Evolutionary conservation across 257 asterid species (phyloP).

Genomic region (Nicotiana tomentosiformis): DNA sequence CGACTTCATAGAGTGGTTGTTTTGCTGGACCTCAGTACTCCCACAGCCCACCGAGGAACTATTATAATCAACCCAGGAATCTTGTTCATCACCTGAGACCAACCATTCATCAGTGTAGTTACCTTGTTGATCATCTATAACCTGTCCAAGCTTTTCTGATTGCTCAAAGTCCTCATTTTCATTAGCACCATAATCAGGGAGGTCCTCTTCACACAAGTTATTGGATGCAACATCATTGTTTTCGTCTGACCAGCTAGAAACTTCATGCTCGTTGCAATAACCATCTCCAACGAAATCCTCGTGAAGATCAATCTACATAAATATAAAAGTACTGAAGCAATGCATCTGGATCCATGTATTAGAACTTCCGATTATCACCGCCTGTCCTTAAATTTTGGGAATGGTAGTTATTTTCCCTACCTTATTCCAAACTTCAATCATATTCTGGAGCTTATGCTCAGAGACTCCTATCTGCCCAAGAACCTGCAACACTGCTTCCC

Average conservation of each 20-base stretch:
- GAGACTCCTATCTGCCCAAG: constrained; percentile 75
- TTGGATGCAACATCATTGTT: constrained; percentile 32
- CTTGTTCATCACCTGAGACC: constrained; percentile 39
- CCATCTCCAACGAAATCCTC: constrained; percentile 29
- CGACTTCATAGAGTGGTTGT: constrained; percentile 15
- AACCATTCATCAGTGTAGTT: constrained; percentile 46
- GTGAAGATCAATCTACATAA: constrained; percentile 64
- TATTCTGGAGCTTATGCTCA: constrained; percentile 70
- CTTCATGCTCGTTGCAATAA: constrained; percentile 29
- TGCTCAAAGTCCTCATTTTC: constrained; percentile 26
- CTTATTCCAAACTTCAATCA: constrained; percentile 99
- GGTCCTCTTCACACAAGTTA: constrained; percentile 22
- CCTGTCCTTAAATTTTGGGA: not conserved
- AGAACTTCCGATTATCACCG: not conserved
- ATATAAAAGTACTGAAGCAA: not conserved
- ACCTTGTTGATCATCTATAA: constrained; percentile 23
- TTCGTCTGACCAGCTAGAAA: constrained; percentile 29
- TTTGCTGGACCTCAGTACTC: constrained; percentile 24
- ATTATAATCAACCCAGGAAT: constrained; percentile 40
- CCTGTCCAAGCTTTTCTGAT: constrained; percentile 26
- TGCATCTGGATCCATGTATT: not conserved
- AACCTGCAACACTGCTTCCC: constrained; percentile 74
- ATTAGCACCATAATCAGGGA: constrained; percentile 10
- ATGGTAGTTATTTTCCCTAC: constrained; percentile 20
- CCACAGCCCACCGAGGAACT: constrained; percentile 36